A percentile compares a stretch with the other conserved stretches of the same genome.
These are phyloP conservation scores for Arthroderma sp. DNA, from an alignment of 2,329 filamentous ascomycete species.

Conservation along the genomic window DNA sequence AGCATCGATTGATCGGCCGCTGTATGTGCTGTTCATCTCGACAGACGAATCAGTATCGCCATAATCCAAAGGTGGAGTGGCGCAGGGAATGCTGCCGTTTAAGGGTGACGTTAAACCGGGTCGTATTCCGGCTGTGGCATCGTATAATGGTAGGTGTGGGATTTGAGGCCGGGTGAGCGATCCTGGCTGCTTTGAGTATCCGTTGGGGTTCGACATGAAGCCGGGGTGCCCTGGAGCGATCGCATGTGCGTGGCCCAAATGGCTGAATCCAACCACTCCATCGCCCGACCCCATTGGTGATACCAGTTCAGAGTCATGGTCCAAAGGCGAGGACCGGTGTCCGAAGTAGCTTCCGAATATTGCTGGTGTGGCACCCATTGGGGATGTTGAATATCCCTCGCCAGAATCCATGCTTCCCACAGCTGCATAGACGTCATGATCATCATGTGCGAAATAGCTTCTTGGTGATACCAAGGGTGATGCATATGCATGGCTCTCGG, in stretches of 20 bases:
- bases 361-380: constrained; percentile 21
- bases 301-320: constrained; percentile 12
- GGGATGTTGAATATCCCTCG: constrained; percentile 27
- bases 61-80: constrained; percentile 6
- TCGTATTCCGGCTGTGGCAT: constrained; percentile 2
- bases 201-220: constrained; percentile 6
- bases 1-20: constrained; percentile 1
- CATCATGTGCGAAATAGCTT: constrained; percentile 18
- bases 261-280: constrained; percentile 15
- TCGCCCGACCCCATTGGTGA: constrained; percentile 16
- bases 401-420: constrained; percentile 21
- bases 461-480: constrained; percentile 37
- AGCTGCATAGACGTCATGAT: constrained; percentile 16
- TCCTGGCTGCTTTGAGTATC: constrained; percentile 8
- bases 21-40: constrained; percentile 3
- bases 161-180: constrained; percentile 3
- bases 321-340: constrained; percentile 13
- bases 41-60: constrained; percentile 3
- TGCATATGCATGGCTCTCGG: constrained; percentile 28
- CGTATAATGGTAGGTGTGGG: constrained; percentile 5
- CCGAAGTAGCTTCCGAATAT: constrained; percentile 24
- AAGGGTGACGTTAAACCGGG: constrained; percentile 7
- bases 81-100: constrained; percentile 6
- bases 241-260: constrained; percentile 14
- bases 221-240: constrained; percentile 6